phyloP scores from a whole-genome alignment of 768 basidiomycete species.

The Trametes punicea region DNA sequence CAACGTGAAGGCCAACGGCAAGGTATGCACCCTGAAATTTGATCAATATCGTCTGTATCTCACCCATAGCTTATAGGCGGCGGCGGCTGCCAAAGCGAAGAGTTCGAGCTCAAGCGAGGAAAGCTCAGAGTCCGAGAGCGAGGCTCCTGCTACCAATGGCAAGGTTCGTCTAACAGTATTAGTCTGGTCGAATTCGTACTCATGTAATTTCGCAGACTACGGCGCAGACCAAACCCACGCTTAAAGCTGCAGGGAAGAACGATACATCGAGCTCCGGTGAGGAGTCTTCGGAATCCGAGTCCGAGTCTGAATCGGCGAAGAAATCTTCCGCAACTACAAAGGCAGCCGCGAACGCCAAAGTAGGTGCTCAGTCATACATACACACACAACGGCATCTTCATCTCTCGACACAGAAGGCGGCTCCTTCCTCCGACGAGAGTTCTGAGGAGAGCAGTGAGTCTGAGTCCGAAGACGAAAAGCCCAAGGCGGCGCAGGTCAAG shows the following conservation, averaged over 20 bases:
- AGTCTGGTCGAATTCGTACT: too few relatives aligned
- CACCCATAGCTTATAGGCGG: not conserved
- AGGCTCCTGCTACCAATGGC: constrained; percentile 20
- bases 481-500: constrained; percentile 37
- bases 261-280: constrained; percentile 24
- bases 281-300: constrained; percentile 28
- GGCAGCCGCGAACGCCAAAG: constrained; percentile 32
- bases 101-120: constrained; percentile 5
- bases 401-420: constrained; percentile 11
- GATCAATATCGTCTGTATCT: too few relatives aligned
- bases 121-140: constrained; percentile 18
- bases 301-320: constrained; percentile 39
- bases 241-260: constrained; percentile 6
- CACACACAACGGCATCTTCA: not conserved
- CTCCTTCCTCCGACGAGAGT: constrained; percentile 12
- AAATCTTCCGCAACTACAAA: constrained; percentile 40
- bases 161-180: constrained; percentile 18
- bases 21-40: constrained; percentile 32
- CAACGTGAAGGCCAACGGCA: constrained; percentile 31
- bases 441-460: constrained; percentile 24
- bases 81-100: constrained; percentile 11
- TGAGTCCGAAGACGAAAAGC: constrained; percentile 36
- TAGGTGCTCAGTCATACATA: constrained; percentile 4
- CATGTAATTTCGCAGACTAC: not conserved
- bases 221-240: constrained; percentile 12